Evolutionary conservation across 2,329 filamentous ascomycete species (phyloP).

Genomic region (Aschersonia sp.): DNA sequence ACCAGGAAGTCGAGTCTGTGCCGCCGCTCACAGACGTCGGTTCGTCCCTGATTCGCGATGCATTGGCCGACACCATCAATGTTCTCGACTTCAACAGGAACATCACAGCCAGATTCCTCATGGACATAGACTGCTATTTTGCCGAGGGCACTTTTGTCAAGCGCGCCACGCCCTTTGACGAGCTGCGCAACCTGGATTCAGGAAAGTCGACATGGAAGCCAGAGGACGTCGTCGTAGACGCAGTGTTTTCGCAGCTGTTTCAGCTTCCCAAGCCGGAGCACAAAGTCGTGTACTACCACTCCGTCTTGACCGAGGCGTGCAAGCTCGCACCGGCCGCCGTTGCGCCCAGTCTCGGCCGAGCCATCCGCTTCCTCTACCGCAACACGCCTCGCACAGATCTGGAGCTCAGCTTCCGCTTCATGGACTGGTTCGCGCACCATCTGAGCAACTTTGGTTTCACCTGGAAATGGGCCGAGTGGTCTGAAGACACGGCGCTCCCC

Average conservation of each 20-base stretch:
- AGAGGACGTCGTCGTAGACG: slow-evolving; percentile 93
- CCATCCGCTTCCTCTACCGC: slow-evolving; percentile 82
- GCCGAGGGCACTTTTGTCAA: slow-evolving; percentile 82
- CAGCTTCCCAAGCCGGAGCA: slow-evolving; percentile 78
- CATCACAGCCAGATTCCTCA: slow-evolving; percentile 72
- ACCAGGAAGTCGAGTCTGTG: slow-evolving; percentile 81
- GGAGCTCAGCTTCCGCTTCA: slow-evolving; percentile 72
- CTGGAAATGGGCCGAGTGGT: slow-evolving; percentile 99
- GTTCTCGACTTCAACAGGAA: slow-evolving; percentile 87
- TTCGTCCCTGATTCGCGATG: slow-evolving; percentile 72
- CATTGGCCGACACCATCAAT: slow-evolving; percentile 84
- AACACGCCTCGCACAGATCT: slow-evolving; percentile 73
- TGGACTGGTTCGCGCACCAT: slow-evolving; percentile 97
- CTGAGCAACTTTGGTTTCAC: slow-evolving; percentile 98
- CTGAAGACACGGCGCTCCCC: slow-evolving; percentile 67
- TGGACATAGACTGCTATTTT: slow-evolving; percentile 93
- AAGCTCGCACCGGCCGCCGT: slow-evolving; percentile 95
- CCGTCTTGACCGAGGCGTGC: slow-evolving; percentile 86
- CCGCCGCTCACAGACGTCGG: slow-evolving; percentile 64
- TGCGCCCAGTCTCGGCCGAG: slow-evolving; percentile 81
- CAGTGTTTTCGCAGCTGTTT: slow-evolving; percentile 90
- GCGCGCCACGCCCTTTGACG: slow-evolving; percentile 83
- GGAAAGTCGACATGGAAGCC: slow-evolving; percentile 82
- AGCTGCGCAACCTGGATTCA: slow-evolving; percentile 54
- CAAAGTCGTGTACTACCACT: slow-evolving; percentile 94